A percentile compares a stretch with the other conserved stretches of the same genome.
Evolutionary conservation across 2,329 filamentous ascomycete genomes (phyloP).

Genomic region (Ilyonectria robusta): DNA sequence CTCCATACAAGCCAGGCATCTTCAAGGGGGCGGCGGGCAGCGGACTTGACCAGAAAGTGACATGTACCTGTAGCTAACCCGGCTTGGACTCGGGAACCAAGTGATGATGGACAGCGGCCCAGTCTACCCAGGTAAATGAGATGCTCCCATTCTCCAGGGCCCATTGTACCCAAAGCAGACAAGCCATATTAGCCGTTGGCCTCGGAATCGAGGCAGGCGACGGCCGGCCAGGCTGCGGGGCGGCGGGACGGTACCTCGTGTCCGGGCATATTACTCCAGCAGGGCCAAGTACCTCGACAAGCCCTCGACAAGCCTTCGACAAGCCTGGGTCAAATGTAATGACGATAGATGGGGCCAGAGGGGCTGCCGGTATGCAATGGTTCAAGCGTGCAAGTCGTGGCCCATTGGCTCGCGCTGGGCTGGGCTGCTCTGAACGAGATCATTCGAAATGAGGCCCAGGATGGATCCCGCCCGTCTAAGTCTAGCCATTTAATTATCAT

Average conservation of each 20-base stretch:
- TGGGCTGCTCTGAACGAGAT: constrained; percentile 25
- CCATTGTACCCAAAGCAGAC: constrained; percentile 26
- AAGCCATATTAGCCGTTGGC: constrained; percentile 23
- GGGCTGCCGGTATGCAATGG: constrained; percentile 11
- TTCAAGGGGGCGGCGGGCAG: neutral
- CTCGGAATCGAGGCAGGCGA: constrained; percentile 13
- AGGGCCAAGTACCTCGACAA: constrained; percentile 4
- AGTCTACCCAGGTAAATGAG: constrained; percentile 26
- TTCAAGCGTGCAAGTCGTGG: constrained; percentile 18
- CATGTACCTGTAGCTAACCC: neutral
- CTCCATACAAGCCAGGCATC: too few relatives aligned
- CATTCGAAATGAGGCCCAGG: constrained; percentile 44
- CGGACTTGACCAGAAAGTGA: neutral
- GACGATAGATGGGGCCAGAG: constrained; percentile 16
- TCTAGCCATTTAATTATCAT: constrained; percentile 33
- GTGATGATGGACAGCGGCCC: constrained; percentile 5
- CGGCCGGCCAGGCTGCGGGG: constrained; percentile 13
- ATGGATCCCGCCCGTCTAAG: constrained; percentile 46
- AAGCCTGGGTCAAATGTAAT: neutral
- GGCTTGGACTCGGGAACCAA: neutral
- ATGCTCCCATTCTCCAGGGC: constrained; percentile 22
- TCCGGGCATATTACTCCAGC: neutral
- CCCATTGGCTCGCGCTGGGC: constrained; percentile 19
- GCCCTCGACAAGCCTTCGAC: neutral
- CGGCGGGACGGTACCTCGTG: constrained; percentile 6